Conservation (phyloP, 257 asterid species). For the Euphrasia confusa region DNA sequence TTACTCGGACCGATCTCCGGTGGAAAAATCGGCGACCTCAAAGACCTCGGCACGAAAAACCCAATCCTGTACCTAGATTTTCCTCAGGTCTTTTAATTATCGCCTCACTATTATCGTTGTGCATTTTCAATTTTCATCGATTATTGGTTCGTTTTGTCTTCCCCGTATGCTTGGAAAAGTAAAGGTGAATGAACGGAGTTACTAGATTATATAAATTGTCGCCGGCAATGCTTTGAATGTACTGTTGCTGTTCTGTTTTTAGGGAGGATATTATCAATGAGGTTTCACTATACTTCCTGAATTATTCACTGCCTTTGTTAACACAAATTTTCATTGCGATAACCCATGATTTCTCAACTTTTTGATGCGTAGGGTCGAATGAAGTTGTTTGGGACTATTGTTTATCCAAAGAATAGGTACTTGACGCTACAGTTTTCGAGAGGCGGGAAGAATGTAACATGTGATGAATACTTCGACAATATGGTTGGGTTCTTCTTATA, state of each 20-base stretch:
- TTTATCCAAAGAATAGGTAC: slow-evolving; percentile 78
- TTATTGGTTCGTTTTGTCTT: background rate
- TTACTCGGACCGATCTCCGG: slow-evolving; percentile 74
- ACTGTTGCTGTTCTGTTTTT: slow-evolving; percentile 4
- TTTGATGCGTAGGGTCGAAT: slow-evolving; percentile 63
- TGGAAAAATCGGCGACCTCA: slow-evolving; percentile 81
- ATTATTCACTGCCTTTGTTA: background rate
- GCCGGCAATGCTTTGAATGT: slow-evolving; percentile 14
- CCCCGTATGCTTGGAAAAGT: background rate
- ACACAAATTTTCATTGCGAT: slow-evolving; percentile 2
- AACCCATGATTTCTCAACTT: slow-evolving; percentile 16
- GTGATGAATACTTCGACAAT: slow-evolving; percentile 84
- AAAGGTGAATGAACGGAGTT: slow-evolving; percentile 2
- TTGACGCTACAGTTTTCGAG: slow-evolving; percentile 80
- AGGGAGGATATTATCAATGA: slow-evolving; percentile 4
- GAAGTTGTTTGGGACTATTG: slow-evolving; percentile 91
- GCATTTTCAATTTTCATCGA: background rate
- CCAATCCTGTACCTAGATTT: slow-evolving; percentile 85
- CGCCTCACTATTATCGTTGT: background rate
- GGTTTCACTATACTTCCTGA: background rate
- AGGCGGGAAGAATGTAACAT: slow-evolving; percentile 82
- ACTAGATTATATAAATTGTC: background rate
- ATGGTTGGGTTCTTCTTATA: slow-evolving; percentile 43
- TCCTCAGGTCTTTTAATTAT: slow-evolving; percentile 52
- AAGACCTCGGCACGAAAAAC: slow-evolving; percentile 79